Evolutionary conservation across 2,329 filamentous ascomycete genomes (phyloP).

Genomic region (Fusarium incarnatum): DNA sequence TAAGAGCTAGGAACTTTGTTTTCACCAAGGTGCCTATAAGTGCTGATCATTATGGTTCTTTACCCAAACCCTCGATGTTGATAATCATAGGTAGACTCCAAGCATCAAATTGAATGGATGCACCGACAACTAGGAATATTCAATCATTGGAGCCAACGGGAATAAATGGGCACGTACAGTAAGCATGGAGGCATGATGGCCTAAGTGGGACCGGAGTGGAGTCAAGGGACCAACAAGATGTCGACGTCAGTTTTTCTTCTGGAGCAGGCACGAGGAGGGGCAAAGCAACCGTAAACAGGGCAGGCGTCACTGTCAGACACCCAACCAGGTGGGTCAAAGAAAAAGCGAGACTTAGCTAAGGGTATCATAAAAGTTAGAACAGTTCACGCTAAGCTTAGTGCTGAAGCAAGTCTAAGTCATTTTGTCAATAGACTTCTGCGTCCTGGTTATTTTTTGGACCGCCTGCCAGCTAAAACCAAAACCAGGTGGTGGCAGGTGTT

Average conservation of each 20-base stretch:
- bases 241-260: conserved; percentile 31
- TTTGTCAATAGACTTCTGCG: too few relatives aligned
- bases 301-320: conserved; percentile 3
- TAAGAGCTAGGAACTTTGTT: background rate
- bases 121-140: background rate
- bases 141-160: background rate
- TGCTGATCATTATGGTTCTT: background rate
- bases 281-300: conserved; percentile 22
- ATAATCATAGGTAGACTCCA: background rate
- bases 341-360: too few relatives aligned
- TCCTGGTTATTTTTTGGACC: too few relatives aligned
- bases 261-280: conserved; percentile 22
- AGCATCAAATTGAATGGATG: background rate
- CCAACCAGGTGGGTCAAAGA: background rate
- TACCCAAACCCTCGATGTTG: background rate
- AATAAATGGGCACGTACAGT: conserved; percentile 19
- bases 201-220: conserved; percentile 9
- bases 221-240: conserved; percentile 35
- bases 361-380: too few relatives aligned
- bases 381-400: too few relatives aligned
- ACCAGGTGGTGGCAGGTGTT: conserved; percentile 27
- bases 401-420: too few relatives aligned
- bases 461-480: background rate
- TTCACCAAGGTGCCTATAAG: background rate
- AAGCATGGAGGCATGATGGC: conserved; percentile 13